Conservation (phyloP, 2,329 filamentous ascomycete genomes). For the Neopestalotiopsis sp. region DNA sequence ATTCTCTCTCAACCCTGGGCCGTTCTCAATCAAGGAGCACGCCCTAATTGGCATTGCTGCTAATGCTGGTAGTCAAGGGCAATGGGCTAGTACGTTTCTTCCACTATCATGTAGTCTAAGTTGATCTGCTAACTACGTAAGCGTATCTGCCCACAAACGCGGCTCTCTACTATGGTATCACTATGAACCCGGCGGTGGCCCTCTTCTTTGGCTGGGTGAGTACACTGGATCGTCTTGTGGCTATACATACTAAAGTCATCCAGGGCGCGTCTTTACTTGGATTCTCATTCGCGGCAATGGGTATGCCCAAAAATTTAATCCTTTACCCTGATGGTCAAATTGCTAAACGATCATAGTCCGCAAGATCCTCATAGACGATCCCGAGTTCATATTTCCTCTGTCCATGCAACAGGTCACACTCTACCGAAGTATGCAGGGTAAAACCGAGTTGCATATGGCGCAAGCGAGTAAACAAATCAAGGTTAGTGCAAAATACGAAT, state of each 20-base stretch:
- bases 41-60: conserved; percentile 60
- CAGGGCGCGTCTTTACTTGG: conserved; percentile 13
- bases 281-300: conserved; percentile 16
- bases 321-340: background rate
- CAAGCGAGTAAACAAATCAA: conserved; percentile 8
- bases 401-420: conserved; percentile 14
- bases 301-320: background rate
- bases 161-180: conserved; percentile 56
- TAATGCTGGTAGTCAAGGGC: conserved; percentile 14
- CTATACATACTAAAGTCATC: background rate
- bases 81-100: conserved; percentile 13
- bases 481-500: background rate
- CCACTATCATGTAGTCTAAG: background rate
- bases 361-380: conserved; percentile 10
- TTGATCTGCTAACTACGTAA: background rate
- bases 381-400: conserved; percentile 17
- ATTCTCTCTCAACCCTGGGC: conserved; percentile 61
- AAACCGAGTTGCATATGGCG: background rate
- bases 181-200: conserved; percentile 56
- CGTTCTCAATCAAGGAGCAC: conserved; percentile 63
- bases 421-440: conserved; percentile 10
- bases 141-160: conserved; percentile 13
- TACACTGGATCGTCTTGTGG: background rate
- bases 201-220: conserved; percentile 62
- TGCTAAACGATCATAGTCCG: background rate